Evolutionary conservation across 768 basidiomycete genomes (phyloP), one percentile per base, ranked within the genome.

Genomic region (Boletus eberwhitei): DNA sequence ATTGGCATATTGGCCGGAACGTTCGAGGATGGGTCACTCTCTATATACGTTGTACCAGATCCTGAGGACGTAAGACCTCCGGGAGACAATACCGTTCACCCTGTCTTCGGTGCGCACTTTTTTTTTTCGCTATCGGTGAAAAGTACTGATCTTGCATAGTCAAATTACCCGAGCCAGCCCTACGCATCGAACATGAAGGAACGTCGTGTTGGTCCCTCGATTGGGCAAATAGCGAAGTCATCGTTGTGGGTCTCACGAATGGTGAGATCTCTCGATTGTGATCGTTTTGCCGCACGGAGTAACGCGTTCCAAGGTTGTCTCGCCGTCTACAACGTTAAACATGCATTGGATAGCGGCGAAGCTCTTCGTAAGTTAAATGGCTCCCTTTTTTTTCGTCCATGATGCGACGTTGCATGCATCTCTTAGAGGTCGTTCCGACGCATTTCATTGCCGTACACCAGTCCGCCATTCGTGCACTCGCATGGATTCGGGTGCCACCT

Each of bases 21-120:
- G 0, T 95, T 95, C 51, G 86, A 88, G 61, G 94, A 98, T 64
- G 96, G 96, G 3, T 85, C 90, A 0, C 72, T 95, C 29, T 84
- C 84, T 1, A 65, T 98, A 17, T 94, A 85, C 58, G 77, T 80
- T 3, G 80, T 98, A 5, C 96, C 95, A 2, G 83, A 90, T 54
- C 94, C 94, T 2, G 64, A 71, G n/a, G 79, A 81, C 53, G 48
- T 87, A 3, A 67, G 57, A 2, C 59, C 71, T 3, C 53, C 37
- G 8, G 64, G 60, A 1, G 60, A 68, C 31, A 65, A 77, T 50
- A 11, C 53, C 4, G 55, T 66, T 12, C 54, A 60, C 40, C 82
- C 83, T 35, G 64, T 81, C 4, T 86, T 74, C 62, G 73, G 87
- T 88, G 48, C 14, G 79, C 67, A n/a, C 14, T 13, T 36, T 16